These are phyloP conservation scores for Mycena capillaripes DNA, from an alignment of 768 basidiomycete species.

Conservation along the genomic window DNA sequence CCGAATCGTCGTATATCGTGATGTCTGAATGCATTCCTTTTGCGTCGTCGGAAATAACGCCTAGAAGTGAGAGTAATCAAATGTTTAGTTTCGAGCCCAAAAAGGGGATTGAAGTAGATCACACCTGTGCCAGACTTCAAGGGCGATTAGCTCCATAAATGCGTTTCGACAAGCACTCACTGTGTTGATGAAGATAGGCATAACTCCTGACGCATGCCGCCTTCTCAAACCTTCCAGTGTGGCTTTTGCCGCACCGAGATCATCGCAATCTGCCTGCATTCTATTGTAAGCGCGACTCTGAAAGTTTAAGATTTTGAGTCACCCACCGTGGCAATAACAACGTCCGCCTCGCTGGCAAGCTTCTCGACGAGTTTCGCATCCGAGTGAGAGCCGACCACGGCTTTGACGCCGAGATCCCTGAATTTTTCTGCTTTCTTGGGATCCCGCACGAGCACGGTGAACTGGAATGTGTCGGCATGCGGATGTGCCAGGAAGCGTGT, in stretches of 20 bases:
- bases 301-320: not conserved
- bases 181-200: constrained; percentile 72
- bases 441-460: constrained; percentile 62
- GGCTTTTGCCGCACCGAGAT: constrained; percentile 58
- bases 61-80: constrained; percentile 39
- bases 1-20: constrained; percentile 62
- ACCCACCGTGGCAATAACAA: constrained; percentile 23
- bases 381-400: constrained; percentile 60
- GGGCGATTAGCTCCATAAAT: not conserved
- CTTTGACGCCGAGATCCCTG: constrained; percentile 51
- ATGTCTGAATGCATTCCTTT: constrained; percentile 54
- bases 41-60: constrained; percentile 60
- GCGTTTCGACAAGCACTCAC: constrained; percentile 51
- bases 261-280: constrained; percentile 61
- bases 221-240: constrained; percentile 68
- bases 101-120: not conserved
- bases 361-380: constrained; percentile 59
- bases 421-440: constrained; percentile 61
- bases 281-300: fast-evolving
- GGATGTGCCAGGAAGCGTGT: constrained; percentile 57
- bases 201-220: constrained; percentile 53
- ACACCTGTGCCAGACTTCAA: constrained; percentile 66
- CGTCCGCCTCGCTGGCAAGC: constrained; percentile 54
- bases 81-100: not conserved
- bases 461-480: constrained; percentile 49